These are phyloP conservation scores for Tricholoma terreum DNA, from an alignment of 768 basidiomycete species.

Conservation along the genomic window DNA sequence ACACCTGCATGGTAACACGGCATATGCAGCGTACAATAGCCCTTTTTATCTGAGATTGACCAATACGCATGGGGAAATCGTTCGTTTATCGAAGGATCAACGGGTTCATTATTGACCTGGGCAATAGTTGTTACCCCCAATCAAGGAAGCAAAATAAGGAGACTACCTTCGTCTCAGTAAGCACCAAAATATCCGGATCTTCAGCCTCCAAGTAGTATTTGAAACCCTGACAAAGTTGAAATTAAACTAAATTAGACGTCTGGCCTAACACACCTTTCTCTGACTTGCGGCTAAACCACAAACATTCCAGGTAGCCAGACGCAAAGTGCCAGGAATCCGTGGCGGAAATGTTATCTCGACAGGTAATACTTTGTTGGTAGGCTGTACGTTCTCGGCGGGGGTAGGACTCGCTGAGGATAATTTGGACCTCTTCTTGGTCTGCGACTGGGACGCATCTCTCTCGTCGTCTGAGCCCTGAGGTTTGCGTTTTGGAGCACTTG, in stretches of 20 bases:
- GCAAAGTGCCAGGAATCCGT: constrained; percentile 42
- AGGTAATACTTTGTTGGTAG: constrained; percentile 75
- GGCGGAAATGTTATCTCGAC: constrained; percentile 54
- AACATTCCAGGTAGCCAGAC: constrained; percentile 77
- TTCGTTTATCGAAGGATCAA: constrained; percentile 51
- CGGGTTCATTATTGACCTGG: constrained; percentile 70
- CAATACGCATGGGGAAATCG: constrained; percentile 74
- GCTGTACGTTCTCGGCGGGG: constrained; percentile 46
- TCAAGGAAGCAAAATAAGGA: neutral
- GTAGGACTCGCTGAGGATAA: constrained; percentile 1
- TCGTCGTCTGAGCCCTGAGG: constrained; percentile 26
- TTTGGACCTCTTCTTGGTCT: constrained; percentile 22
- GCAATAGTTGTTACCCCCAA: neutral
- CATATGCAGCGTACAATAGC: constrained; percentile 53
- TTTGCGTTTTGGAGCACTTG: constrained; percentile 29
- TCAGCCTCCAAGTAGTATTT: constrained; percentile 81
- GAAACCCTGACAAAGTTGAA: constrained; percentile 57
- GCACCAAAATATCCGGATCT: constrained; percentile 77
- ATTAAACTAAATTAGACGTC: neutral
- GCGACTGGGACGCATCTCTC: constrained; percentile 14
- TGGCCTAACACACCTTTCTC: constrained; percentile 57
- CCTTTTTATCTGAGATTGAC: constrained; percentile 76
- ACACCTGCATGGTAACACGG: neutral
- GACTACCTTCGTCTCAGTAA: constrained; percentile 82
- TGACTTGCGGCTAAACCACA: constrained; percentile 71